Percentiles rank a stretch among this genome's conserved stretches.
These are phyloP conservation scores for Apiospora malaysiana DNA, from an alignment of 2,329 filamentous ascomycete species.

Conservation along the genomic window DNA sequence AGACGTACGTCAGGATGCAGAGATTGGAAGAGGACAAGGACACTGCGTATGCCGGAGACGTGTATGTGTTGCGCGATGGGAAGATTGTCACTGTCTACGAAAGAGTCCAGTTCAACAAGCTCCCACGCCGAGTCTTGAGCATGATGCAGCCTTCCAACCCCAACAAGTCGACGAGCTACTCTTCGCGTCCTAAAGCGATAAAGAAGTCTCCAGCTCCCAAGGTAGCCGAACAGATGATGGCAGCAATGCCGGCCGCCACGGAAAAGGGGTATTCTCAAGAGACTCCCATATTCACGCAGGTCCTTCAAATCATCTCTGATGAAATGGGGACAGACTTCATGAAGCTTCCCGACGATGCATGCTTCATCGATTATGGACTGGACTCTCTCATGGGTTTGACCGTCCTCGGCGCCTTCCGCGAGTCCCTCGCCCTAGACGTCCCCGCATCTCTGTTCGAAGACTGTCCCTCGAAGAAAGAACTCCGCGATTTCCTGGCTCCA, in stretches of 20 bases:
- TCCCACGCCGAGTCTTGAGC: slow-evolving; percentile 24
- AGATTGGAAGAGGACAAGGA: slow-evolving; percentile 23
- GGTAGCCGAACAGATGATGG: too few relatives aligned
- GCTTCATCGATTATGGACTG: slow-evolving; percentile 41
- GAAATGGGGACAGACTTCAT: slow-evolving; percentile 34
- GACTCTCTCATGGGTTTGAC: slow-evolving; percentile 43
- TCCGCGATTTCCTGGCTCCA: too few relatives aligned
- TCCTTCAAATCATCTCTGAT: slow-evolving; percentile 35
- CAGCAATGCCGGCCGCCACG: too few relatives aligned
- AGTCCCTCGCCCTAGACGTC: slow-evolving; percentile 40
- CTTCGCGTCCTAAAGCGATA: too few relatives aligned
- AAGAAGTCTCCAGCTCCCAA: too few relatives aligned
- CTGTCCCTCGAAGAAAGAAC: too few relatives aligned
- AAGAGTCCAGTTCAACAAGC: slow-evolving; percentile 30
- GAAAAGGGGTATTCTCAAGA: too few relatives aligned
- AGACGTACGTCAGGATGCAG: slow-evolving; percentile 31
- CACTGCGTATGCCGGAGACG: slow-evolving; percentile 31
- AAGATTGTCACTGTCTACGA: slow-evolving; percentile 30
- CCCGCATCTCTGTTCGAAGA: slow-evolving; percentile 26
- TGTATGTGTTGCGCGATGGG: slow-evolving; percentile 29
- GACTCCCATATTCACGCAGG: too few relatives aligned
- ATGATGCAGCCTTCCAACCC: slow-evolving; percentile 10
- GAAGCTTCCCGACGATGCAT: slow-evolving; percentile 32
- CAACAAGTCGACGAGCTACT: background rate
- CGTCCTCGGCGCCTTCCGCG: slow-evolving; percentile 39